Evolutionary conservation across 164 flowering plant species (phyloP).

Genomic region (Liriodendron chinense): DNA sequence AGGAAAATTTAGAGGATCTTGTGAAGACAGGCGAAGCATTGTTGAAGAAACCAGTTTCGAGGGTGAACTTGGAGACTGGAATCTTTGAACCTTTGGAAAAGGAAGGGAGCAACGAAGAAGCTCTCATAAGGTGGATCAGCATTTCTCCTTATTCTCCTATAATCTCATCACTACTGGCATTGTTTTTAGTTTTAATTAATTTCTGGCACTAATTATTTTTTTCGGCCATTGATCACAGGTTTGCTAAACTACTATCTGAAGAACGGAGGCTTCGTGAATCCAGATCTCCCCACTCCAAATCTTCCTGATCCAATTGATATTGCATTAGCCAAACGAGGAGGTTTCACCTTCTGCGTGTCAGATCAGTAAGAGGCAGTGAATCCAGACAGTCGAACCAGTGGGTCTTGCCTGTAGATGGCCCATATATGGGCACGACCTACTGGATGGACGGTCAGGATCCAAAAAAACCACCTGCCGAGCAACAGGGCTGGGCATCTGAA

Average conservation of each 20-base stretch:
- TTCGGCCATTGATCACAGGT: conserved; percentile 18
- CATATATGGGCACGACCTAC: too few relatives aligned
- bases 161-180: not conserved
- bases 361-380: too few relatives aligned
- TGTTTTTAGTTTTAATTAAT: not conserved
- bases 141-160: not conserved
- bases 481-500: too few relatives aligned
- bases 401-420: too few relatives aligned
- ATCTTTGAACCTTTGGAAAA: conserved; percentile 21
- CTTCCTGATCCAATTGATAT: not conserved
- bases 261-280: conserved; percentile 15
- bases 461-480: too few relatives aligned
- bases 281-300: conserved; percentile 10
- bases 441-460: too few relatives aligned
- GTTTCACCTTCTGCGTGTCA: too few relatives aligned
- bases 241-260: conserved; percentile 29
- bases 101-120: conserved; percentile 49
- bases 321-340: not conserved
- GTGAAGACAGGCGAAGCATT: conserved; percentile 34
- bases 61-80: conserved; percentile 51
- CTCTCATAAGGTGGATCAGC: conserved; percentile 29
- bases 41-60: conserved; percentile 39
- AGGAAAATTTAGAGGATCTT: conserved; percentile 19
- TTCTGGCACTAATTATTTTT: not conserved
- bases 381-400: too few relatives aligned